Percentiles rank a stretch among this genome's conserved stretches.
These are phyloP conservation scores for Luzula sylvatica DNA, from an alignment of 176 grass and related monocot genomes.

Conservation along the genomic window DNA sequence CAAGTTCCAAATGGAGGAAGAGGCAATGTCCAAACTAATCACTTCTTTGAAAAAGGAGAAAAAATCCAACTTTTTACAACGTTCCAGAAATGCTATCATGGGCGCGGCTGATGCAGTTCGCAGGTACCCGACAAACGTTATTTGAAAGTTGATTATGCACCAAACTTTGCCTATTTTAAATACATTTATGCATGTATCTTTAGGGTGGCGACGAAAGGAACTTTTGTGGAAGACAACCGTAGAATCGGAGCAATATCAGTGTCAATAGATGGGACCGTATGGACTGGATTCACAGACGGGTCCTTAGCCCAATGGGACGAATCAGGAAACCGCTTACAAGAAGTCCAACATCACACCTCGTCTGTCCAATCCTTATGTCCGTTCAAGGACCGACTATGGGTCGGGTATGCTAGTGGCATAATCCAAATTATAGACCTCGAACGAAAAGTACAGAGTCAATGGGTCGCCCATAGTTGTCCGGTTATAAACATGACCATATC, in stretches of 20 bases:
- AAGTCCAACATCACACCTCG: conserved; percentile 67
- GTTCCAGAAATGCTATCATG: conserved; percentile 70
- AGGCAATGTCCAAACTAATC: conserved; percentile 39
- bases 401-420: conserved; percentile 58
- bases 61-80: conserved; percentile 58
- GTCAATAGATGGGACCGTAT: conserved; percentile 53
- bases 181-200: no score
- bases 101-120: conserved; percentile 69
- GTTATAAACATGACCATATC: conserved; percentile 65
- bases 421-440: conserved; percentile 63
- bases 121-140: no score
- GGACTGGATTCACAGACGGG: conserved; percentile 74
- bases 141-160: no score
- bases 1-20: conserved; percentile 49
- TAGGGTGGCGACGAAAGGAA: conserved; percentile 60
- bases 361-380: conserved; percentile 72
- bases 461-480: conserved; percentile 65
- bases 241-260: conserved; percentile 58
- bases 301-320: conserved; percentile 66
- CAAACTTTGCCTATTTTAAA: no score
- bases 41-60: conserved; percentile 65
- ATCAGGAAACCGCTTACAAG: conserved; percentile 45
- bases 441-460: conserved; percentile 62
- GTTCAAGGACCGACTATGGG: conserved; percentile 62
- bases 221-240: conserved; percentile 59